Evolutionary conservation across 768 basidiomycete species (phyloP).

Genomic region (Tricholoma matsutake): DNA sequence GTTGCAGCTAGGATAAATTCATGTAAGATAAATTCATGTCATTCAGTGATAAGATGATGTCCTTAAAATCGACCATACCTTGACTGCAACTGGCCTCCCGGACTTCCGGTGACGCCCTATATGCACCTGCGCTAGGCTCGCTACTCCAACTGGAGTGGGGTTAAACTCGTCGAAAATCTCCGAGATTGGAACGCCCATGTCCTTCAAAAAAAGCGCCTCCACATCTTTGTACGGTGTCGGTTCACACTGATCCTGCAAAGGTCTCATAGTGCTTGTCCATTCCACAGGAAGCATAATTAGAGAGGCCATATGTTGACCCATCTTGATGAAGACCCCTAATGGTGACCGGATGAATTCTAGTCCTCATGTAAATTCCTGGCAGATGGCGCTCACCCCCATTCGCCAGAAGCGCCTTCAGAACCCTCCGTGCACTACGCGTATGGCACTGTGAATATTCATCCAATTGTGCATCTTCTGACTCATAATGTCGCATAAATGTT

Average conservation of each 20-base stretch:
- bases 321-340: conserved; percentile 78
- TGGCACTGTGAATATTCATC: conserved; percentile 78
- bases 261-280: conserved; percentile 50
- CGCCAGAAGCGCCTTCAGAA: conserved; percentile 78
- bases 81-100: conserved; percentile 81
- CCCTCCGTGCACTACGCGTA: conserved; percentile 71
- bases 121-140: conserved; percentile 96
- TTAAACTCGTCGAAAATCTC: conserved; percentile 87
- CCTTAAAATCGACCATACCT: conserved; percentile 40
- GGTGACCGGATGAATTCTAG: conserved; percentile 4
- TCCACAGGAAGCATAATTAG: conserved; percentile 52
- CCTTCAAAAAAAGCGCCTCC: conserved; percentile 69
- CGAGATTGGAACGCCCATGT: conserved; percentile 69
- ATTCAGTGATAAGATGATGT: conserved; percentile 5
- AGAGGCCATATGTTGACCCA: conserved; percentile 85
- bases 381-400: conserved; percentile 69
- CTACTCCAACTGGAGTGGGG: conserved; percentile 87
- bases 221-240: conserved; percentile 81
- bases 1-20: conserved; percentile 59
- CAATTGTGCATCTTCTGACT: conserved; percentile 45
- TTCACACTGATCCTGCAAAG: conserved; percentile 89
- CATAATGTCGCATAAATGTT: conserved; percentile 54
- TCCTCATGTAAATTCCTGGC: neutral
- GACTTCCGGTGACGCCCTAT: conserved; percentile 69
- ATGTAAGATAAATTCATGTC: conserved; percentile 9